Base-by-base conservation (phyloP, 345 rosid species). In the Eucalyptus sp. region DNA sequence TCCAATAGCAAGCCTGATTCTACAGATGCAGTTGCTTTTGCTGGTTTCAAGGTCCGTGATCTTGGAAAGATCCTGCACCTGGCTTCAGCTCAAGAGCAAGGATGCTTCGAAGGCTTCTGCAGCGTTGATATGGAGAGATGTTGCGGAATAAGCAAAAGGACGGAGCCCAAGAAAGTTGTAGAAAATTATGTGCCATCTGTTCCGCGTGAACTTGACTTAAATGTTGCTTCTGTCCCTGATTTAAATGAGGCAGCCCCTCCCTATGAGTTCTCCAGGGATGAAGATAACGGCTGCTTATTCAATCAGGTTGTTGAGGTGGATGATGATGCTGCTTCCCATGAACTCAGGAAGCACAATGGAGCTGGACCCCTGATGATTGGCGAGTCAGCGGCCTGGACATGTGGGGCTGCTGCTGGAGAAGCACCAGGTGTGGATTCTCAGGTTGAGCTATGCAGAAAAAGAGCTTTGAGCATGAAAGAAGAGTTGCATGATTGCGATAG, bases 401-500 rank as follows among this genome's bases (percentile, higher is more conserved):
- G 86, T 86, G 94, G 92, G 86, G 92, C 94, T 62, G 86, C 86
- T 31, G 87, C 84, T 18, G 90, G 90, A 89, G 96, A 94, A 76
- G 84, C 48, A 41, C 84, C 48, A 11, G 90, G 96, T 92, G 90
- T 93, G 93, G 97, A 95, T 92, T 95, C 96, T 89, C 86, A 92
- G 60, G 92, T 90, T 17, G 96, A 94, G 18, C 79, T 95, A 90
- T 94, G 95, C 93, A 91, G 97, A 92, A 97, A 96, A 94, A 93
- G 95, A 58, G 71, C 91, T 24, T 90, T 93, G 50, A 91, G 81
- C 62, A 87, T 94, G 41, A 94, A 87, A n/a, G 96, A 95, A 52
- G 98, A 96, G 94, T 89, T 94, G 76, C 95, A 95, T 51, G 99
- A 97, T 68, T 94, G 97, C 79, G 97, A 95, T 87, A 98, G 99